Evolutionary conservation across 345 rosid genomes (phyloP), one percentile per base, ranked within the genome.

Genomic region (Salix suchowensis): DNA sequence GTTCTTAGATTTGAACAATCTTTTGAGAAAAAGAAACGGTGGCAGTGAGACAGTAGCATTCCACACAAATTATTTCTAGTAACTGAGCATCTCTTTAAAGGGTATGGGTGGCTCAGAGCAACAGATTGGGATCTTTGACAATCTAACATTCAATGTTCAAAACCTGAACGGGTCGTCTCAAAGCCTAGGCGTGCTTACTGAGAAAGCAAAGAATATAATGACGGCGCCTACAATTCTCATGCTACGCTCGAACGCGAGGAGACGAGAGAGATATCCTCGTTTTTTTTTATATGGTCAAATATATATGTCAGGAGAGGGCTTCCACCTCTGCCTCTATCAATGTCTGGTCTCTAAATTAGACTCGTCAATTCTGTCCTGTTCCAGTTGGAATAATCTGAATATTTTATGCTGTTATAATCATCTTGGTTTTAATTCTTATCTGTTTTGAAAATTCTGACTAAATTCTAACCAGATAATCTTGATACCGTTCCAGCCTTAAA

Each of bases 81-180:
- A 28, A 13, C 62, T 3, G 10, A n/a, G 28, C 62, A 58, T 58
- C 62, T n/a, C 1, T n/a, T 58, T n/a, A n/a, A 9, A 58, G 62
- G 62, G 0, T n/a, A n/a, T n/a, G 23, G 14, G 62, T 8, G 15
- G 28, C 62, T 3, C 0, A n/a, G 10, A 2, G 23, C 60, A n/a
- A 55, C 10, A n/a, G 28, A 58, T n/a, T 1, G 15, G 28, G 62
- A 58, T 58, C 62, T 26, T 71, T 24, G 58, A 64, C 54, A 18
- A 52, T 24, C 67, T 65, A 6, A 46, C 40, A 71, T 71, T 73
- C 73, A 73, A 78, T 39, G 60, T 72, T 72, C 60, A 55, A 66
- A 34, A 10, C 40, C 26, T 44, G 55, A 60, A 21, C 9, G 13
- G 70, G 74, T 67, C 34, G 34, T 32, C 34, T 32, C 32, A 2